A percentile compares a stretch with the other conserved stretches of the same genome.
These are phyloP conservation scores for Silybum marianum DNA, from an alignment of 129 eudicot species.

Conservation along the genomic window DNA sequence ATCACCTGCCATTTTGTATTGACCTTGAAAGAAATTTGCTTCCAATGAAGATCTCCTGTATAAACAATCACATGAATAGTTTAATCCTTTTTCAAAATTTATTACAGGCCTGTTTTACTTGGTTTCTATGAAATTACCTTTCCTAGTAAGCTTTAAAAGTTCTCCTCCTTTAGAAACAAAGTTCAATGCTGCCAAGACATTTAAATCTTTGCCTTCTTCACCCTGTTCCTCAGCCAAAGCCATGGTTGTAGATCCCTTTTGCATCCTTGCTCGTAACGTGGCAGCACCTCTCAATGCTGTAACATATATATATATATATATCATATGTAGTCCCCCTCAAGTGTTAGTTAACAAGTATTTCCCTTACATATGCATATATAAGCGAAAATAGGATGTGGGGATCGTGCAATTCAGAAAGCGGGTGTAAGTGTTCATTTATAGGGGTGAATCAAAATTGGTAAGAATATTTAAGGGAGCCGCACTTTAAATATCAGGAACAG, in stretches of 20 bases:
- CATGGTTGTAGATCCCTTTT: conserved; percentile 55
- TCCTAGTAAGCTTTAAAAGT: conserved; percentile 70
- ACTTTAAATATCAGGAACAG: neutral
- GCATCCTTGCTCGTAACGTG: conserved; percentile 72
- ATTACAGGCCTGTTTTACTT: neutral
- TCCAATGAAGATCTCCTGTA: conserved; percentile 94
- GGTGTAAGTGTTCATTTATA: neutral
- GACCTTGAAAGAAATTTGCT: conserved; percentile 81
- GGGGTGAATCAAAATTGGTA: neutral
- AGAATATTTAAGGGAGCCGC: neutral
- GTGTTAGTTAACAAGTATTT: neutral
- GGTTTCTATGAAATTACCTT: conserved; percentile 46
- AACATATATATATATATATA: neutral
- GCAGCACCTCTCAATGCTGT: conserved; percentile 93
- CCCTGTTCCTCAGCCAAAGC: conserved; percentile 53
- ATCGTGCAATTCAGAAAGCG: neutral
- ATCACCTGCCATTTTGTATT: conserved; percentile 71
- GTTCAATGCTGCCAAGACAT: conserved; percentile 47
- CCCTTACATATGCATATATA: neutral
- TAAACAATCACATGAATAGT: conserved; percentile 12
- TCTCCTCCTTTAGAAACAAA: conserved; percentile 78
- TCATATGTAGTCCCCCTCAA: neutral
- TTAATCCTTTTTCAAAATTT: conserved; percentile 2
- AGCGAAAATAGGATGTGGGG: neutral
- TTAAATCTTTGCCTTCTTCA: conserved; percentile 60